A percentile compares a stretch with the other conserved stretches of the same genome.
These are phyloP conservation scores for Porodaedalea pini DNA, from an alignment of 1,284 basidiomycete species.

Conservation along the genomic window DNA sequence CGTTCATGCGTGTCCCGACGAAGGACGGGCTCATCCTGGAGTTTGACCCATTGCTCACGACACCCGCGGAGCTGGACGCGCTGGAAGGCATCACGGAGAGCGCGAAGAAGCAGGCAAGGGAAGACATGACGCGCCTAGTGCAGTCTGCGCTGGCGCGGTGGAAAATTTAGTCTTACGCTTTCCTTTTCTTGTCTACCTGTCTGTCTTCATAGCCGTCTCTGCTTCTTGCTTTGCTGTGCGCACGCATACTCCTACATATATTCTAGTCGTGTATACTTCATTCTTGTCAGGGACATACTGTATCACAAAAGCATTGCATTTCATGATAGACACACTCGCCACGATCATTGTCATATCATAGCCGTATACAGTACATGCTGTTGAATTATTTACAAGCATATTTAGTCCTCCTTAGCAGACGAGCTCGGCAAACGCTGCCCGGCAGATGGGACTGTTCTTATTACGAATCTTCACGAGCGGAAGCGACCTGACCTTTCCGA, in stretches of 20 bases:
- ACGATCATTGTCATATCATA: constrained; percentile 16
- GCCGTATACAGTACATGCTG: constrained; percentile 22
- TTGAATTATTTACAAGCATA: background rate
- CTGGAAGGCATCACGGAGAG: constrained; percentile 73
- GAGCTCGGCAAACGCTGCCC: constrained; percentile 32
- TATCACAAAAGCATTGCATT: constrained; percentile 3
- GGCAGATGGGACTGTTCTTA: constrained; percentile 37
- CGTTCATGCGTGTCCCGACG: constrained; percentile 66
- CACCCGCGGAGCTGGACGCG: constrained; percentile 63
- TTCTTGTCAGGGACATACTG: constrained; percentile 6
- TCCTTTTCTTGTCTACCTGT: background rate
- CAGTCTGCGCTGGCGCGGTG: constrained; percentile 70
- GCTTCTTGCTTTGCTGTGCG: background rate
- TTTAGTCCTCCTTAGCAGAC: constrained; percentile 3
- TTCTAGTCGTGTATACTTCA: constrained; percentile 4
- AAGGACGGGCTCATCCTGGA: constrained; percentile 73
- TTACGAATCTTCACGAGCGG: constrained; percentile 42
- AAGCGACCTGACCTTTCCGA: constrained; percentile 21
- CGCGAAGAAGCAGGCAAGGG: constrained; percentile 74
- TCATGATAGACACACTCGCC: background rate
- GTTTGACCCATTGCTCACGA: constrained; percentile 71
- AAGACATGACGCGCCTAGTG: constrained; percentile 67
- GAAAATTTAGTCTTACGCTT: constrained; percentile 44
- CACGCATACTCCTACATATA: constrained; percentile 5
- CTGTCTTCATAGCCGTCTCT: background rate